phyloP scores from a whole-genome alignment of 2,329 filamentous ascomycete genomes.

The Ampelomyces quisqualis region DNA sequence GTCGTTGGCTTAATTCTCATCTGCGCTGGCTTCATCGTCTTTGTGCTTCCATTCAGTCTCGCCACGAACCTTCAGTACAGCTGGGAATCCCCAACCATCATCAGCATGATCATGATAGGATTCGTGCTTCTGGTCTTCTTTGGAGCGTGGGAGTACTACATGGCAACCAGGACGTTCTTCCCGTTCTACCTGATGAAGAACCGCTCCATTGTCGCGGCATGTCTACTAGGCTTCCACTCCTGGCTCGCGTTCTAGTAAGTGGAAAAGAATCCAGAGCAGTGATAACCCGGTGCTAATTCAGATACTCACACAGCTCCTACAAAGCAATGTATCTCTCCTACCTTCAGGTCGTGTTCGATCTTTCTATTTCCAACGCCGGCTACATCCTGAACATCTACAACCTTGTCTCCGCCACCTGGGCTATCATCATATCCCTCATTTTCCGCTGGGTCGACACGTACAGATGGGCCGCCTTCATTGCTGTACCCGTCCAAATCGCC shows the following conservation, averaged over 20 bases:
- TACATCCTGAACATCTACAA: slow-evolving; percentile 26
- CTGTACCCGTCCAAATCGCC: slow-evolving; percentile 28
- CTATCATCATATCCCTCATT: slow-evolving; percentile 16
- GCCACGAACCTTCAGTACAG: slow-evolving; percentile 21
- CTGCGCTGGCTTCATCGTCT: slow-evolving; percentile 59
- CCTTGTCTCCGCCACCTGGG: slow-evolving; percentile 24
- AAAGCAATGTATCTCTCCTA: slow-evolving; percentile 39
- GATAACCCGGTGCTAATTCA: neutral
- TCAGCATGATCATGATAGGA: slow-evolving; percentile 43
- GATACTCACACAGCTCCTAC: slow-evolving; percentile 37
- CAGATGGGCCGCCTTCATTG: slow-evolving; percentile 25
- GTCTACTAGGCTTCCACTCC: slow-evolving; percentile 35
- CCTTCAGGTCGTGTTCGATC: slow-evolving; percentile 40
- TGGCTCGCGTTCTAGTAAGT: slow-evolving; percentile 29
- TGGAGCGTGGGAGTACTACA: slow-evolving; percentile 41
- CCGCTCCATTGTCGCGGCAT: slow-evolving; percentile 54
- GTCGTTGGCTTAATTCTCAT: slow-evolving; percentile 63
- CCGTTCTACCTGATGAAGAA: slow-evolving; percentile 50
- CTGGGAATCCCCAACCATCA: slow-evolving; percentile 41
- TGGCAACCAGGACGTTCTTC: slow-evolving; percentile 44
- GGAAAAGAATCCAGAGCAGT: no score
- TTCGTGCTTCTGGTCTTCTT: slow-evolving; percentile 36
- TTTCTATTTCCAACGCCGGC: slow-evolving; percentile 18
- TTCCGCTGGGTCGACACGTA: slow-evolving; percentile 26
- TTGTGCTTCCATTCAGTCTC: slow-evolving; percentile 68